These are phyloP conservation scores for Piromyces sp. DNA, from an alignment of 192 early-diverging fungal species.

Conservation along the genomic window DNA sequence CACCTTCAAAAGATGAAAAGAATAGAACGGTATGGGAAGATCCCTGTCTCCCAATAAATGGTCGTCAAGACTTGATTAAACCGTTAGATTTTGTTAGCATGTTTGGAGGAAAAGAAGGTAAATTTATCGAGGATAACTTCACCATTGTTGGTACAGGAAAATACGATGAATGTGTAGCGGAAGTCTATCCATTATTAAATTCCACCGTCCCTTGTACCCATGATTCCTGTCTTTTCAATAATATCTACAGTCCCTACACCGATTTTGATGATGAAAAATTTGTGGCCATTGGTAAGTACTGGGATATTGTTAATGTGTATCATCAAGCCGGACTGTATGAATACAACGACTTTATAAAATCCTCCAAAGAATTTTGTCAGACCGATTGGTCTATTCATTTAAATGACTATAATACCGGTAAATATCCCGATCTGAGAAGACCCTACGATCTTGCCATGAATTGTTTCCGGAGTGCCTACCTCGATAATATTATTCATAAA, in stretches of 20 bases:
- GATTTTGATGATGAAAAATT: constrained; percentile 19
- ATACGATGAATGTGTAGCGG: constrained; percentile 15
- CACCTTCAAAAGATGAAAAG: not conserved
- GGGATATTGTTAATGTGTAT: constrained; percentile 75
- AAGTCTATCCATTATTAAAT: constrained; percentile 49
- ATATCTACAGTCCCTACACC: constrained; percentile 69
- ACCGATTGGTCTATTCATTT: constrained; percentile 46
- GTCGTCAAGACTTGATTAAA: not conserved
- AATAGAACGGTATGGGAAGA: not conserved
- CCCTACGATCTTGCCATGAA: constrained; percentile 54
- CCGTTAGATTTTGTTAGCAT: not conserved
- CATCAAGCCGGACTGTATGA: constrained; percentile 67
- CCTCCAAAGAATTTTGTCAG: constrained; percentile 52
- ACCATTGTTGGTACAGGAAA: constrained; percentile 17
- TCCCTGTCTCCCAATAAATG: not conserved
- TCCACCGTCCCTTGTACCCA: constrained; percentile 51
- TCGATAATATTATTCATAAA: constrained; percentile 74
- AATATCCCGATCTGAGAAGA: constrained; percentile 17
- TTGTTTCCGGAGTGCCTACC: constrained; percentile 92
- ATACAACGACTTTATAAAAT: constrained; percentile 42
- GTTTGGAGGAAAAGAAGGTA: not conserved
- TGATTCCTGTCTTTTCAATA: constrained; percentile 81
- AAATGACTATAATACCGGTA: constrained; percentile 8
- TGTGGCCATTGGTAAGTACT: constrained; percentile 88
- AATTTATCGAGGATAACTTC: not conserved